Conservation (phyloP, 2,329 filamentous ascomycete genomes). For the Clonostachys chloroleuca region DNA sequence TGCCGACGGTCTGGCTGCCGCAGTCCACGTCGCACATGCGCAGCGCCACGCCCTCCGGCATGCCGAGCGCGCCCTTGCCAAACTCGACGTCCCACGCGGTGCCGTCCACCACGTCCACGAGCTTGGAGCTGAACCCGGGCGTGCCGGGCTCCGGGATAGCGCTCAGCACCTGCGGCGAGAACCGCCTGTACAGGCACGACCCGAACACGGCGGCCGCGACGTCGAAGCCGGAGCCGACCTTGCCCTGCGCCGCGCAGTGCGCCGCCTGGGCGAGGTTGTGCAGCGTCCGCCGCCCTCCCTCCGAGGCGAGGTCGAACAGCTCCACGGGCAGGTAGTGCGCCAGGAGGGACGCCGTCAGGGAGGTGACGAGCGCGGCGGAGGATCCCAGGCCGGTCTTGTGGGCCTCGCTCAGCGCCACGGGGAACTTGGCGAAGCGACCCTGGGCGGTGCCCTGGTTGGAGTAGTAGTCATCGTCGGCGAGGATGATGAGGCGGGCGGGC, state of each 20-base stretch:
- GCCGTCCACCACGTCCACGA: conserved; percentile 65
- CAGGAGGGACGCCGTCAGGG: conserved; percentile 74
- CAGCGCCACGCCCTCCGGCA: conserved; percentile 71
- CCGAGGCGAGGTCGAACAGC: conserved; percentile 52
- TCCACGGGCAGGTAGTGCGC: conserved; percentile 63
- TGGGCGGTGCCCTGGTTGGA: conserved; percentile 45
- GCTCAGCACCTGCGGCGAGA: conserved; percentile 73
- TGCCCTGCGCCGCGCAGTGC: conserved; percentile 94
- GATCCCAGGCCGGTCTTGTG: conserved; percentile 97
- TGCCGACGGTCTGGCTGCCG: conserved; percentile 86
- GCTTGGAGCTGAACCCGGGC: conserved; percentile 59
- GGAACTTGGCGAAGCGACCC: conserved; percentile 71
- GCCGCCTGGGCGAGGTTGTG: conserved; percentile 94
- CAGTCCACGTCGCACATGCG: conserved; percentile 97
- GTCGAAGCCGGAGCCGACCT: conserved; percentile 94
- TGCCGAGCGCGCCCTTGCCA: conserved; percentile 59
- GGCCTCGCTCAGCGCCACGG: conserved; percentile 68
- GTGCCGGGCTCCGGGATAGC: conserved; percentile 62
- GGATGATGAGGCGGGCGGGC: conserved; percentile 74
- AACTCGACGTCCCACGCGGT: conserved; percentile 77
- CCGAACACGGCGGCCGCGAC: conserved; percentile 91
- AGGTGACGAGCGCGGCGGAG: conserved; percentile 88
- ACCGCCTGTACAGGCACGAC: conserved; percentile 86
- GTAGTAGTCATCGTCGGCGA: conserved; percentile 97
- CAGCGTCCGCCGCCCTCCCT: conserved; percentile 54